Base-by-base conservation (phyloP, 305 asterid genomes). In the Fraxinus platypoda region DNA sequence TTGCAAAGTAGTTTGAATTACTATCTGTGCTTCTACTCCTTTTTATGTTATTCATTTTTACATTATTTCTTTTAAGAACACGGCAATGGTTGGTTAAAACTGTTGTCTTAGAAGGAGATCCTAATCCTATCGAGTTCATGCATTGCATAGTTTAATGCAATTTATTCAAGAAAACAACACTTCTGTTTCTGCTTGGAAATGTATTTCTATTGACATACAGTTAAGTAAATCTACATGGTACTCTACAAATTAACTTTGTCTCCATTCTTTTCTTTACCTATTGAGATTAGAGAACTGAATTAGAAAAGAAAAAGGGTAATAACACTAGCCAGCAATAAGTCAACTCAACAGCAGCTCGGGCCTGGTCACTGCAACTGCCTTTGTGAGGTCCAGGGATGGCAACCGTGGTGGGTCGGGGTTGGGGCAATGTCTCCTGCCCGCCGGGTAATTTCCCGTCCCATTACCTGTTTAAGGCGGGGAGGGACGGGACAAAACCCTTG, bases 1-100 rank as follows among this genome's bases (percentile, higher is more conserved):
- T 90, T 81, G 68, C 86, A 23, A 88, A 88, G 83, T 93, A 92
- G 86, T 57, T 41, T 21, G 21, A 52, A 3, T 3, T 46, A 21
- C 37, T n/a, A 3, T 12, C 33, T 26, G 76, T 41, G 52, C 26
- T 41, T 49, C 21, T 21, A 8, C 30, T n/a, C 6, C 2, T 64
- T 9, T 23, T 12, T 64, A 1, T 11, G 34, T 30, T 30, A 68
- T 68, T 68, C 66, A 9, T 49, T 19, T 28, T 68, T 26, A 28
- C 19, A 11, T 30, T 9, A 30, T 68, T 30, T 68, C 5, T 68
- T 34, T 68, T 30, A 26, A 66, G 37, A 66, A 26, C n/a, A 25
- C n/a, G 74, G 30, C 35, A 21, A 13, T 28, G 3, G 38, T 68
- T 28, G 38, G 74, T 68, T 76, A 31, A 75, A 71, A 76, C 81